Conservation (phyloP, 495 filamentous ascomycete species). For the Podospora pseudopauciseta region DNA sequence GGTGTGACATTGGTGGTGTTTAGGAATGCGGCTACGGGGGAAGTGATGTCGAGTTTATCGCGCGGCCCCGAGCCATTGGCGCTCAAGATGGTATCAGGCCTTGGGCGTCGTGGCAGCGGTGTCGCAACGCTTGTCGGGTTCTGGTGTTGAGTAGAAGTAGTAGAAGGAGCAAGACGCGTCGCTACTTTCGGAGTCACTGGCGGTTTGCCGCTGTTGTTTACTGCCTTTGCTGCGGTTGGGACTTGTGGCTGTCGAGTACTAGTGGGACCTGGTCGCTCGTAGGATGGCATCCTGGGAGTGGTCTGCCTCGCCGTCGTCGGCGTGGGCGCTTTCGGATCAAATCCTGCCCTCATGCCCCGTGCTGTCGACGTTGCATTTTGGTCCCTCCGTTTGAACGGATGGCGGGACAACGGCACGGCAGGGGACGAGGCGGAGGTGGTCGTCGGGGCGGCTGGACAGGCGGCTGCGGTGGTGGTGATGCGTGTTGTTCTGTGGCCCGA, state of each 20-base stretch:
- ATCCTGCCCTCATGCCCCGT: constrained; percentile 33
- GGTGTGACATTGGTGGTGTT: constrained; percentile 63
- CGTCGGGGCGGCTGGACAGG: constrained; percentile 10
- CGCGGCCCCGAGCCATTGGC: constrained; percentile 14
- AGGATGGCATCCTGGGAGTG: constrained; percentile 29
- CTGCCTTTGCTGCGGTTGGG: constrained; percentile 39
- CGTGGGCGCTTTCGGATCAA: constrained; percentile 25
- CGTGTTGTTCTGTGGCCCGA: constrained; percentile 28
- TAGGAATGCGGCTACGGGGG: constrained; percentile 54
- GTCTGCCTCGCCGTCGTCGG: constrained; percentile 22
- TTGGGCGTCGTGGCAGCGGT: constrained; percentile 31
- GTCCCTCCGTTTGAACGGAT: constrained; percentile 34
- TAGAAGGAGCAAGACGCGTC: constrained; percentile 17
- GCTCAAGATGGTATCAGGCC: constrained; percentile 22
- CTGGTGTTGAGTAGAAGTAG: constrained; percentile 29
- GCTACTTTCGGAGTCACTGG: constrained; percentile 50
- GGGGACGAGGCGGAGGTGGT: constrained; percentile 10
- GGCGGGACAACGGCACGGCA: constrained; percentile 13
- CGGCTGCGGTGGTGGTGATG: constrained; percentile 28
- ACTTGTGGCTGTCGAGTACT: constrained; percentile 36
- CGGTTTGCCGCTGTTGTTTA: constrained; percentile 37
- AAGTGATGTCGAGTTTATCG: constrained; percentile 30
- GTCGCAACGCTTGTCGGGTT: constrained; percentile 31
- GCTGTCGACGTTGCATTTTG: constrained; percentile 42
- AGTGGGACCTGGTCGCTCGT: constrained; percentile 25